These are phyloP conservation scores for Daucus carota DNA, from an alignment of 129 eudicot genomes.

Conservation along the genomic window DH1_v3.0 NC_030387.2:21737001-21737500, in stretches of 20 bases:
- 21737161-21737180: not conserved
- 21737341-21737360: not conserved
- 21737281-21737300: not conserved
- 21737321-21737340: not conserved
- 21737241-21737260: not conserved
- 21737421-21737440: not conserved
- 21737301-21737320: not conserved
- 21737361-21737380: not conserved
- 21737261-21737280: not conserved
- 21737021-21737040: constrained; percentile 8
- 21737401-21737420: not conserved
- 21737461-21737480: not conserved
- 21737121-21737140: constrained; percentile 78
- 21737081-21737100: constrained; percentile 77
- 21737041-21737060: constrained; percentile 83
- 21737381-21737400: not conserved
- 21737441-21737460: not conserved
- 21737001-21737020: not conserved
- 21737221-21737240: not conserved
- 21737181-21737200: constrained; percentile 2
- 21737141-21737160: constrained; percentile 49
- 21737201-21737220: not conserved
- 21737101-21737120: constrained; percentile 86
- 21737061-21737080: constrained; percentile 88
- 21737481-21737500: not conserved